phyloP scores from a whole-genome alignment of 371 early-diverging fungal genomes.

The Chytridiales sp. region DNA sequence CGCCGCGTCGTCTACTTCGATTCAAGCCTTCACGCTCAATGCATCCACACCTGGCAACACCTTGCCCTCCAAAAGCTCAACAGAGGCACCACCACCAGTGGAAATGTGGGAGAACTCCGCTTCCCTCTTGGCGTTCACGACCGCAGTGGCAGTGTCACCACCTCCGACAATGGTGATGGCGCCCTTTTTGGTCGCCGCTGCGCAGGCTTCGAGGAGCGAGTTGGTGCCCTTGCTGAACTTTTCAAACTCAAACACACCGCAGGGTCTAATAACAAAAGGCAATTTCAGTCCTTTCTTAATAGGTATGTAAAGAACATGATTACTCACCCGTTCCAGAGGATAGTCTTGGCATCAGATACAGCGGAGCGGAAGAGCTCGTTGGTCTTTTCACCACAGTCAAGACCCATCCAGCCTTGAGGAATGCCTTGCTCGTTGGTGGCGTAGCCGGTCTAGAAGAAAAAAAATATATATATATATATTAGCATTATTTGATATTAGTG shows the following conservation, averaged over 20 bases:
- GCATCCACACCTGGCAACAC: conserved; percentile 83
- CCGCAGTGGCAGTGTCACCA: conserved; percentile 98
- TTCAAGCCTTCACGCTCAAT: conserved; percentile 62
- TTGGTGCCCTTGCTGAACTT: conserved; percentile 92
- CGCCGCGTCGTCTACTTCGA: too few relatives aligned
- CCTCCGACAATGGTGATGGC: conserved; percentile 76
- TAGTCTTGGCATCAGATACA: conserved; percentile 80
- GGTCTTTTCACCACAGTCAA: conserved; percentile 92
- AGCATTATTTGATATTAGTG: neutral
- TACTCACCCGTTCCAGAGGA: conserved; percentile 94
- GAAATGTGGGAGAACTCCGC: conserved; percentile 92
- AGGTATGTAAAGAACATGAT: neutral
- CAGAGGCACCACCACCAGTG: conserved; percentile 97
- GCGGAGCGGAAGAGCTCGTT: conserved; percentile 70
- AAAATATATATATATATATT: neutral
- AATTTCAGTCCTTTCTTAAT: neutral
- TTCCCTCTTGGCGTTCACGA: conserved; percentile 81
- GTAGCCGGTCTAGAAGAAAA: conserved; percentile 57
- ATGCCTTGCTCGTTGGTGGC: conserved; percentile 90
- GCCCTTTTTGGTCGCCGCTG: conserved; percentile 75
- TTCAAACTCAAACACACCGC: conserved; percentile 97
- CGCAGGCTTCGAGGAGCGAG: conserved; percentile 78
- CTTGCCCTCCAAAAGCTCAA: conserved; percentile 95
- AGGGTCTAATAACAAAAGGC: conserved; percentile 53
- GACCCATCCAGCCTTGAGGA: conserved; percentile 87